A percentile compares a stretch with the other conserved stretches of the same genome.
Conservation (phyloP, 2,329 filamentous ascomycete genomes). For the Aspergillus candidus region DNA sequence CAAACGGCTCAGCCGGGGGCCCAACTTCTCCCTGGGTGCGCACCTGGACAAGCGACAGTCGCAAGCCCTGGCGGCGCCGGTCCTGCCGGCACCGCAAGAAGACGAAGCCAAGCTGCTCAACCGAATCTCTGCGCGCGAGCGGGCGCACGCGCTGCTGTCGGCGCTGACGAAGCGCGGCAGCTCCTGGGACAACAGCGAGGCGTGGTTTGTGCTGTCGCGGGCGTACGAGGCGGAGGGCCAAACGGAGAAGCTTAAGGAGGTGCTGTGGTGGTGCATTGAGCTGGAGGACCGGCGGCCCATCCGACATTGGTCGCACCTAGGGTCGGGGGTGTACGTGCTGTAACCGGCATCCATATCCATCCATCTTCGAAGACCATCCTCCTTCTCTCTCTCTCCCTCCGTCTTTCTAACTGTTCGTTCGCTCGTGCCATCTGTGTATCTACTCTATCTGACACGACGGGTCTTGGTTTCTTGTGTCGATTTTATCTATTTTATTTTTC, state of each 20-base stretch:
- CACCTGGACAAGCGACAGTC: too few relatives aligned
- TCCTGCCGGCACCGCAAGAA: constrained; percentile 11
- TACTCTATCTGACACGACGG: too few relatives aligned
- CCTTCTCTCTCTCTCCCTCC: not conserved
- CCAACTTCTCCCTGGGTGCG: too few relatives aligned
- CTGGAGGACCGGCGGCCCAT: constrained; percentile 79
- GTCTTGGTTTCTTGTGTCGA: constrained; percentile 21
- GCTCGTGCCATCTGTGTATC: constrained; percentile 5
- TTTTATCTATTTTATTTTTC: constrained; percentile 13
- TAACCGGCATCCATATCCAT: constrained; percentile 23
- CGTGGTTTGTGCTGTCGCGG: constrained; percentile 82
- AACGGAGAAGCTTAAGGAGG: constrained; percentile 80
- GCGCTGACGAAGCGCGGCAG: constrained; percentile 76
- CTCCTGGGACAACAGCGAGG: constrained; percentile 88
- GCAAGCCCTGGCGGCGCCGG: not conserved
- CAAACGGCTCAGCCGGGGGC: too few relatives aligned
- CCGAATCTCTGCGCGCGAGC: constrained; percentile 80
- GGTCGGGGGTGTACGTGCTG: constrained; percentile 60
- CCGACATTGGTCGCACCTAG: constrained; percentile 69
- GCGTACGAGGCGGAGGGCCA: constrained; percentile 85
- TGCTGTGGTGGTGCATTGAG: constrained; percentile 96
- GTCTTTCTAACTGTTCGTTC: not conserved
- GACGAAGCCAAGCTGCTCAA: constrained; percentile 65
- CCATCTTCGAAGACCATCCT: not conserved
- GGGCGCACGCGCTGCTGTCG: constrained; percentile 77